Conservation (phyloP, 176 grass and related monocot species). For the Chloris gayana region DNA sequence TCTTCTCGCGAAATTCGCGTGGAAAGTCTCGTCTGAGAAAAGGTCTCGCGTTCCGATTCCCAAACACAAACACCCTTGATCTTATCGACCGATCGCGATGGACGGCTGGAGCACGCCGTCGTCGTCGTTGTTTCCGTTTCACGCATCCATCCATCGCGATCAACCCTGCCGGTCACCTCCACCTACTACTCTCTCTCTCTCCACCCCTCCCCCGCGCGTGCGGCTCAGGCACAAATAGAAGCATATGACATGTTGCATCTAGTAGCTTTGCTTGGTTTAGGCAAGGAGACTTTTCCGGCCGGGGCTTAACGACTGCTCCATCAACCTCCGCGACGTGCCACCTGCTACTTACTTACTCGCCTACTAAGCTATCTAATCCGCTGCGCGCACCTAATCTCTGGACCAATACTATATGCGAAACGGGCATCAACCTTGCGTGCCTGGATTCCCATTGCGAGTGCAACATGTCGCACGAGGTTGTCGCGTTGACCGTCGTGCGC, state of each 20-base stretch:
- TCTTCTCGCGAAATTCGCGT: no score
- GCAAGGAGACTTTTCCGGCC: slow-evolving; percentile 8
- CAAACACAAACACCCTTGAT: background rate
- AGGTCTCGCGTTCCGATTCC: no score
- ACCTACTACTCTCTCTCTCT: background rate
- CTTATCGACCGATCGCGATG: background rate
- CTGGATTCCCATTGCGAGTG: background rate
- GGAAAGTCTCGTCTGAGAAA: no score
- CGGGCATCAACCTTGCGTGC: background rate
- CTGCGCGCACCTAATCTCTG: slow-evolving; percentile 36
- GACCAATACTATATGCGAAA: background rate
- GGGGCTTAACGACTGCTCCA: slow-evolving; percentile 20
- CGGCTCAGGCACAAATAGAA: background rate
- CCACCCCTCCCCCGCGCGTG: background rate
- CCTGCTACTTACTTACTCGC: slow-evolving; percentile 18
- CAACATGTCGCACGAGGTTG: background rate
- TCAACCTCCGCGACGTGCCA: slow-evolving; percentile 20
- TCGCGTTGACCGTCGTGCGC: background rate
- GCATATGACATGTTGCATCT: background rate
- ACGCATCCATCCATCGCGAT: background rate
- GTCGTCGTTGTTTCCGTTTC: background rate
- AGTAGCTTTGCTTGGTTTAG: background rate
- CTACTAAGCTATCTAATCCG: slow-evolving; percentile 38
- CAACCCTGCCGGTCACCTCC: background rate
- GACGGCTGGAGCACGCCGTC: background rate